Conservation (phyloP, 2,329 filamentous ascomycete genomes). For the Dactylellina drechsleri region DNA sequence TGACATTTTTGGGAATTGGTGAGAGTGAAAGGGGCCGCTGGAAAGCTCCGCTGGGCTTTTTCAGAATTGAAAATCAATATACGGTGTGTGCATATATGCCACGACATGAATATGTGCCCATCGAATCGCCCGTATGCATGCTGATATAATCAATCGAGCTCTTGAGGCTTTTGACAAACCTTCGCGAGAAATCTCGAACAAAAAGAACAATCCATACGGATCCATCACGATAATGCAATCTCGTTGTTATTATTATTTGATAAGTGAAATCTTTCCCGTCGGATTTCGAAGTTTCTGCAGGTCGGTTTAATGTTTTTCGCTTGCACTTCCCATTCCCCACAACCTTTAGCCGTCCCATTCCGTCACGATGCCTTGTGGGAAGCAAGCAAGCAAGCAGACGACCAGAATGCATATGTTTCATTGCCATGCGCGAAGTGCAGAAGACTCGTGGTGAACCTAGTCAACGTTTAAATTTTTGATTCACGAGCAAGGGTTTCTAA, state of each 20-base stretch:
- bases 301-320: conserved; percentile 23
- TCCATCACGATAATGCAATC: background rate
- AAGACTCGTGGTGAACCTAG: background rate
- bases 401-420: too few relatives aligned
- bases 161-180: too few relatives aligned
- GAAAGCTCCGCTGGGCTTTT: conserved; percentile 2
- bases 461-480: conserved; percentile 30
- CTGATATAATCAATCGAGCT: too few relatives aligned
- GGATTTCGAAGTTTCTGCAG: conserved; percentile 25
- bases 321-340: conserved; percentile 17
- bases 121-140: too few relatives aligned
- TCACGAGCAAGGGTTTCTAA: conserved; percentile 9
- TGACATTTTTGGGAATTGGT: conserved; percentile 26
- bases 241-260: too few relatives aligned
- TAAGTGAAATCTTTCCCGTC: conserved; percentile 39
- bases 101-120: too few relatives aligned
- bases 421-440: conserved; percentile 4
- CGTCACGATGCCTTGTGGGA: conserved; percentile 10
- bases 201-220: background rate
- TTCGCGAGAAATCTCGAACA: background rate
- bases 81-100: too few relatives aligned
- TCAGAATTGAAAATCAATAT: too few relatives aligned
- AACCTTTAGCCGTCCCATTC: conserved; percentile 23
- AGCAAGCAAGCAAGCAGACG: background rate
- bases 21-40: conserved; percentile 27